These are phyloP conservation scores for Botrytis sinoallii DNA, from an alignment of 2,329 filamentous ascomycete species.

Conservation along the genomic window DNA sequence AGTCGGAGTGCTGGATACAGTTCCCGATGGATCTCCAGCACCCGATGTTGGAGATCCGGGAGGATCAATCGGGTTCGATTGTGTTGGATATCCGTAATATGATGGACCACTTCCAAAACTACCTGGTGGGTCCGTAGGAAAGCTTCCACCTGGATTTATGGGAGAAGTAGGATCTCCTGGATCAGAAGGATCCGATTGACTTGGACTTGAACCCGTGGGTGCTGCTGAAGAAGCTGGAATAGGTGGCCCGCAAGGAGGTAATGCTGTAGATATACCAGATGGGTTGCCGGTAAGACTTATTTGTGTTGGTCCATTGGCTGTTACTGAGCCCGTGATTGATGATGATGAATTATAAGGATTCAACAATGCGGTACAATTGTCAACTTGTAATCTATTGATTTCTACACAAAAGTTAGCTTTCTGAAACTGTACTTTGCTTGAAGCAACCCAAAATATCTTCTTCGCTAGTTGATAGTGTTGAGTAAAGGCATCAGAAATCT, in stretches of 20 bases:
- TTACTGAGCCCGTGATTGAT: background rate
- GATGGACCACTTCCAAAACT: background rate
- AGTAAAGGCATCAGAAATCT: background rate
- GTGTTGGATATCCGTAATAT: background rate
- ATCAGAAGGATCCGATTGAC: background rate
- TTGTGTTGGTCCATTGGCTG: background rate
- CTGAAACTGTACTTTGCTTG: background rate
- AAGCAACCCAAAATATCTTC: accelerated
- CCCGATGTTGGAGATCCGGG: background rate
- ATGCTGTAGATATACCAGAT: background rate
- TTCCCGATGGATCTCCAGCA: background rate
- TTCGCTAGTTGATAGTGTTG: background rate
- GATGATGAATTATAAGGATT: background rate
- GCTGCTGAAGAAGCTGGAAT: background rate
- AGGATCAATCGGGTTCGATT: background rate
- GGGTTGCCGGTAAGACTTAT: background rate
- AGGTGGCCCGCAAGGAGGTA: background rate
- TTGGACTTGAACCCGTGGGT: background rate
- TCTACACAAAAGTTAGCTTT: background rate
- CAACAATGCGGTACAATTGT: background rate
- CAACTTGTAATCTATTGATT: background rate
- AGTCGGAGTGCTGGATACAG: background rate
- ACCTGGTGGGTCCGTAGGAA: background rate
- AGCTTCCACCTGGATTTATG: background rate
- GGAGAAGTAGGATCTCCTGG: background rate